phyloP scores from a whole-genome alignment of 1,284 basidiomycete genomes.

The Marasmius oreades region DNA sequence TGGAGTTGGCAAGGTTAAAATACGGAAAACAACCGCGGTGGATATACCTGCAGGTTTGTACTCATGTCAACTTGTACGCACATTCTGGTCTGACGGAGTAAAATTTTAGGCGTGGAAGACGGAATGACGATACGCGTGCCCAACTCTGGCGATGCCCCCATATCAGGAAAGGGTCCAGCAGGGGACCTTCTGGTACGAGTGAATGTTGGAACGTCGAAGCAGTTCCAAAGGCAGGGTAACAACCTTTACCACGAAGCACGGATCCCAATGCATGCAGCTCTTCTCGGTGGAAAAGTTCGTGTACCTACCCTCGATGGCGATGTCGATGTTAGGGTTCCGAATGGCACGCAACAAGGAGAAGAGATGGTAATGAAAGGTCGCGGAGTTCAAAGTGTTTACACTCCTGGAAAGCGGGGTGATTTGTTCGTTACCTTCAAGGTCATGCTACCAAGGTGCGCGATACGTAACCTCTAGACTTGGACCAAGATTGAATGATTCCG shows the following conservation, averaged over 20 bases:
- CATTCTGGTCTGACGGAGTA: conserved; percentile 11
- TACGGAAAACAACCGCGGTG: conserved; percentile 77
- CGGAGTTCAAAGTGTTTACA: conserved; percentile 75
- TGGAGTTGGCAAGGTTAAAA: conserved; percentile 87
- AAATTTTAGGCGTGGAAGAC: conserved; percentile 83
- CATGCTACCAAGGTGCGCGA: conserved; percentile 81
- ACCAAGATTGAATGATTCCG: conserved; percentile 15
- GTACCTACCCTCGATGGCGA: conserved; percentile 96
- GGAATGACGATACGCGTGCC: conserved; percentile 92
- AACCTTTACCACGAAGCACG: conserved; percentile 91
- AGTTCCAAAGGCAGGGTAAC: conserved; percentile 89
- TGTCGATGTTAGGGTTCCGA: conserved; percentile 91
- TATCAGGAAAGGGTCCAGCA: conserved; percentile 69
- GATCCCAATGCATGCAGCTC: conserved; percentile 89
- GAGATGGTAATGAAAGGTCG: conserved; percentile 93
- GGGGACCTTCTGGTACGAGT: conserved; percentile 92
- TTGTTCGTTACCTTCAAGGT: conserved; percentile 89
- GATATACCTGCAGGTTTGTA: conserved; percentile 81
- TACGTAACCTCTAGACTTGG: conserved; percentile 24
- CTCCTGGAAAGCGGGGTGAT: conserved; percentile 71
- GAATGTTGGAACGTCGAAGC: conserved; percentile 78
- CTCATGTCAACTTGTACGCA: conserved; percentile 10
- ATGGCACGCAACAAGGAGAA: conserved; percentile 94
- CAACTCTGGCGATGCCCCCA: conserved; percentile 82
- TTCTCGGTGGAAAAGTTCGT: conserved; percentile 89